Percentiles rank a stretch among this genome's conserved stretches.
Evolutionary conservation across 192 early-diverging fungal species (phyloP).

Genomic region (Podila epicladia): DNA sequence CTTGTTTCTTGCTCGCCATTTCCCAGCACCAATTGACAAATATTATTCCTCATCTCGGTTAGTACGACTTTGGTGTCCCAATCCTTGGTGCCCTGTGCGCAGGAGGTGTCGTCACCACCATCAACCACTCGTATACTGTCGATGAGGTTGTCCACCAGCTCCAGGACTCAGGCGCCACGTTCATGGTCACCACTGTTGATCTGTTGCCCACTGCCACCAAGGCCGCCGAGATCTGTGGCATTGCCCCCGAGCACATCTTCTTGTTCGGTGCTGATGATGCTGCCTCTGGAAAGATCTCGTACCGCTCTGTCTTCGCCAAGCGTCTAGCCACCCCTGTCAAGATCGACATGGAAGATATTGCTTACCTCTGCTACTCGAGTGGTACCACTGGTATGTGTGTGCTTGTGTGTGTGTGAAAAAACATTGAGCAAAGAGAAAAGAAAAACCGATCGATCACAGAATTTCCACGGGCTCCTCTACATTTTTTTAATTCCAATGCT

Average conservation of each 20-base stretch:
- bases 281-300: conserved; percentile 30
- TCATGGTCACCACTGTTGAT: conserved; percentile 65
- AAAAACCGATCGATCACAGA: no score
- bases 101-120: conserved; percentile 76
- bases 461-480: no score
- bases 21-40: background rate
- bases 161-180: conserved; percentile 69
- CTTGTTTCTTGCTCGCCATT: background rate
- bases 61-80: conserved; percentile 68
- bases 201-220: conserved; percentile 46
- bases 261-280: conserved; percentile 54
- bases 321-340: conserved; percentile 20
- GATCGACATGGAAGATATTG: conserved; percentile 47
- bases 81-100: conserved; percentile 71
- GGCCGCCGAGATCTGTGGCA: conserved; percentile 41
- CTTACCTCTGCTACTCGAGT: conserved; percentile 76
- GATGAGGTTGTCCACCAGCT: conserved; percentile 84
- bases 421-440: no score
- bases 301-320: conserved; percentile 26
- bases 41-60: background rate
- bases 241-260: conserved; percentile 50
- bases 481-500: no score
- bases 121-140: conserved; percentile 86
- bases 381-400: conserved; percentile 56
- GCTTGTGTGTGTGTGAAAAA: background rate